Base-by-base conservation (phyloP, 208 protist genomes). In the Plasmodiophora brassicae region DNA sequence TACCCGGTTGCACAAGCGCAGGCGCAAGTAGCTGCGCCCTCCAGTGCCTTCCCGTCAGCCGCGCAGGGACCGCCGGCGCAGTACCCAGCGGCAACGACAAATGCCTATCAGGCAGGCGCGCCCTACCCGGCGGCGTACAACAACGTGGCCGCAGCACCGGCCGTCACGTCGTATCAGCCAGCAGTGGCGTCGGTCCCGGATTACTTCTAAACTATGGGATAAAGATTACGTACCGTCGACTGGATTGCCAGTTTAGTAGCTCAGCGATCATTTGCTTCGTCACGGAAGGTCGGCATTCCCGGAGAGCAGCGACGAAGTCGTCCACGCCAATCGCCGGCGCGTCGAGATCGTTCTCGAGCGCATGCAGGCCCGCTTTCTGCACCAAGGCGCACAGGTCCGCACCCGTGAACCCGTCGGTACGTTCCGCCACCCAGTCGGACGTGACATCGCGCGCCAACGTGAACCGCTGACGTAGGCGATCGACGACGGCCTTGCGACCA, bases 401-500 rank as follows among this genome's bases (percentile, higher is more conserved):
- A 45, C 89, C 89, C 20, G 89, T 85, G 36, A 87, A 91, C 25
- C 88, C 78, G 41, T n/a, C 43, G 28, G 88, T 90, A 0, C 22
- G 10, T 0, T 5, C 22, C 5, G 86, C 86, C 36, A 88, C 45
- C 50, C n/a, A 35, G 35, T 78, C 50, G 0, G n/a, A 8, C 5
- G 50, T 46, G 50, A 88, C 28, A 0, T 32, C 1, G 35, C 10
- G 22, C 0, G 54, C 87, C 8, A 85, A 39, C 41, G 87, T 38
- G n/a, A 60, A 39, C 32, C 36, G 20, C 1, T 14, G 32, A 8
- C 72, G 71, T 44, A 1, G n/a, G 32, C 71, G 25, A 1, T 91
- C 41, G 45, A 97, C 96, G 71, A 99, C 98, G 32, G 95, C 93
- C 25, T 94, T 91, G 53, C 97, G 95, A 46, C 96, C 96, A 54